Conservation (phyloP, 306 rosid genomes). For the Inga laurina region DNA sequence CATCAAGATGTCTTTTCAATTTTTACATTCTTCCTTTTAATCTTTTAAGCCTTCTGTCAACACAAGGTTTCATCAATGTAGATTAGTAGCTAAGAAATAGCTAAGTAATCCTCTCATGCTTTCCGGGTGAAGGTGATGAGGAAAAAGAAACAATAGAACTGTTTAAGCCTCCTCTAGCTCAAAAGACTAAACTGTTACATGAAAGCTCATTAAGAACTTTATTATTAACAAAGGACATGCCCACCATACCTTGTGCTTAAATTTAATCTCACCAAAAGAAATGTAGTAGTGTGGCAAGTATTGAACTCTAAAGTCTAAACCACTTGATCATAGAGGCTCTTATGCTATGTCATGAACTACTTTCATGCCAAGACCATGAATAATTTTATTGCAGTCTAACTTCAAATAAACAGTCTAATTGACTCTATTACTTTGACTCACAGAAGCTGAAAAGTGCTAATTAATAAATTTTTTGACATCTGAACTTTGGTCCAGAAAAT, state of each 20-base stretch:
- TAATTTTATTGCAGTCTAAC: constrained; percentile 5
- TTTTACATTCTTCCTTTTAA: constrained; percentile 9
- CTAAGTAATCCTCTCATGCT: background rate
- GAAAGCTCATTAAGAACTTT: background rate
- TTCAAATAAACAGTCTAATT: constrained; percentile 18
- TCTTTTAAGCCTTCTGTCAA: background rate
- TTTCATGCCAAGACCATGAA: background rate
- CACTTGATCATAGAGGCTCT: background rate
- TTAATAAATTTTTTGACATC: constrained; percentile 17
- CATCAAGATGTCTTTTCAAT: background rate
- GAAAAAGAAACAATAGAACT: background rate
- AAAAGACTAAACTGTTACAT: background rate
- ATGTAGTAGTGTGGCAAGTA: background rate
- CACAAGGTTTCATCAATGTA: background rate
- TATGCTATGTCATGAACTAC: background rate
- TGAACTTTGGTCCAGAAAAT: constrained; percentile 4
- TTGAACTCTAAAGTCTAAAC: background rate
- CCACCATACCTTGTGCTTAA: background rate
- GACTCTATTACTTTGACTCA: constrained; percentile 22
- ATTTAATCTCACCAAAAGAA: background rate
- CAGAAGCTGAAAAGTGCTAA: constrained; percentile 21
- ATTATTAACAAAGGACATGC: background rate
- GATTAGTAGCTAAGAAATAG: background rate
- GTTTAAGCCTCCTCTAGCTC: background rate
- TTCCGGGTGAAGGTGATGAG: background rate